Evolutionary conservation across 768 basidiomycete species (phyloP).

Genomic region (Rhodotorula graminis): DNA sequence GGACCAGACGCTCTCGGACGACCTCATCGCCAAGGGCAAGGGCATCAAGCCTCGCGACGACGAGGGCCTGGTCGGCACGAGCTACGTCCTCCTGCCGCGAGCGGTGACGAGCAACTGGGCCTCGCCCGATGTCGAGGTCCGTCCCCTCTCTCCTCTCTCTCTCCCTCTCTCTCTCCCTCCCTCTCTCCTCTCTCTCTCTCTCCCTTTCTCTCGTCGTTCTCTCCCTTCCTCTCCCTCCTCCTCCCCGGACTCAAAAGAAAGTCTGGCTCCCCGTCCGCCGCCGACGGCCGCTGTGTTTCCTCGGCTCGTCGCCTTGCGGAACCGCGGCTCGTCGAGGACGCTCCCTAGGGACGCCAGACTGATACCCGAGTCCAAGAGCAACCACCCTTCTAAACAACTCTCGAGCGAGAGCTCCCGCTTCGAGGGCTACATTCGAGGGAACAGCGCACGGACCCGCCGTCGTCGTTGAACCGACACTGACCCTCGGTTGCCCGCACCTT

Average conservation of each 20-base stretch:
- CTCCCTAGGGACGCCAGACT: conserved; percentile 53
- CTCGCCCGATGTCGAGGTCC: conserved; percentile 55
- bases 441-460: conserved; percentile 51
- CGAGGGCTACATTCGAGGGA: conserved; percentile 84
- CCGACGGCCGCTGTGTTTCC: conserved; percentile 53
- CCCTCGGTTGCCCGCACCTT: conserved; percentile 5
- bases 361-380: conserved; percentile 93
- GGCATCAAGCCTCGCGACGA: conserved; percentile 71
- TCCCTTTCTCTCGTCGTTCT: conserved; percentile 2
- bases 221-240: neutral
- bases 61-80: conserved; percentile 80
- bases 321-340: conserved; percentile 15
- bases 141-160: too few relatives aligned
- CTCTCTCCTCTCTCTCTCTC: neutral
- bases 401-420: conserved; percentile 63
- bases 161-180: neutral
- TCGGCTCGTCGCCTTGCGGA: conserved; percentile 49
- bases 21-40: conserved; percentile 59
- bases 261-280: conserved; percentile 77
- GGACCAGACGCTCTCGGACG: conserved; percentile 75
- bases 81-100: conserved; percentile 75
- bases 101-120: conserved; percentile 53
- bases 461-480: conserved; percentile 32
- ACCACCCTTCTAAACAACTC: conserved; percentile 75
- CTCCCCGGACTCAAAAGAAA: conserved; percentile 78